Evolutionary conservation across 352 stramenopile genomes (phyloP).

Genomic region (Globisporangium carolinianum): DNA sequence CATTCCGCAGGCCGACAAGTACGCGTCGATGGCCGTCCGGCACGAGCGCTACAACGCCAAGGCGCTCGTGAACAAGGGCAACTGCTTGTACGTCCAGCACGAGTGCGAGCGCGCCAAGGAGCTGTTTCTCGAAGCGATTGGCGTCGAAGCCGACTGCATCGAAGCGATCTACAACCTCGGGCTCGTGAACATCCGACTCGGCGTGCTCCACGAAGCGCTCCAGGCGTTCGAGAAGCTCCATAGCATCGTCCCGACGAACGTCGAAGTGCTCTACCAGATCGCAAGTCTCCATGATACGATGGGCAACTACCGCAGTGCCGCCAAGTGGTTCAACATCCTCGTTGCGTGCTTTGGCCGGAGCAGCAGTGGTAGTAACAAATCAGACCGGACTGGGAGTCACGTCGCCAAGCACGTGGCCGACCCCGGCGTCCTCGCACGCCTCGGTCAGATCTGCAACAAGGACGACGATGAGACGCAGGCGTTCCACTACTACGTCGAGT

Average conservation of each 20-base stretch:
- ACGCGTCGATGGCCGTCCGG: constrained; percentile 87
- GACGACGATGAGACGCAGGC: constrained; percentile 91
- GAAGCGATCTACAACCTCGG: constrained; percentile 97
- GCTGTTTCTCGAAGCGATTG: constrained; percentile 93
- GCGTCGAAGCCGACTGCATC: constrained; percentile 92
- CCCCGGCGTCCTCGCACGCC: constrained; percentile 69
- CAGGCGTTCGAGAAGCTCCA: constrained; percentile 97
- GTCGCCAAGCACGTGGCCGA: constrained; percentile 63
- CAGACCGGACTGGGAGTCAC: constrained; percentile 26
- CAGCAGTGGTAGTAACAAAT: constrained; percentile 52
- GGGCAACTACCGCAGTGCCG: constrained; percentile 79
- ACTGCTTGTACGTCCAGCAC: constrained; percentile 92
- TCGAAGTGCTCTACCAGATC: constrained; percentile 94
- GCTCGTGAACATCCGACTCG: constrained; percentile 85
- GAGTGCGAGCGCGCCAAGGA: constrained; percentile 93
- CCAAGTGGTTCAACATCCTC: constrained; percentile 95
- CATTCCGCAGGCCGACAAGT: constrained; percentile 87
- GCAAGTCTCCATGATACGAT: constrained; percentile 92
- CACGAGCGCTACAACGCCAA: constrained; percentile 95
- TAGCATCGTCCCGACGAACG: constrained; percentile 90
- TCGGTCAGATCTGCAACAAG: constrained; percentile 94
- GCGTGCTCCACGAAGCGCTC: constrained; percentile 85
- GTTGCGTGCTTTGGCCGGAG: constrained; percentile 80
- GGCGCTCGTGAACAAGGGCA: constrained; percentile 96
- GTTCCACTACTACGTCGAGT: constrained; percentile 95